phyloP scores from a whole-genome alignment of 257 asterid species.

The Jaltomata sinuosa region DNA sequence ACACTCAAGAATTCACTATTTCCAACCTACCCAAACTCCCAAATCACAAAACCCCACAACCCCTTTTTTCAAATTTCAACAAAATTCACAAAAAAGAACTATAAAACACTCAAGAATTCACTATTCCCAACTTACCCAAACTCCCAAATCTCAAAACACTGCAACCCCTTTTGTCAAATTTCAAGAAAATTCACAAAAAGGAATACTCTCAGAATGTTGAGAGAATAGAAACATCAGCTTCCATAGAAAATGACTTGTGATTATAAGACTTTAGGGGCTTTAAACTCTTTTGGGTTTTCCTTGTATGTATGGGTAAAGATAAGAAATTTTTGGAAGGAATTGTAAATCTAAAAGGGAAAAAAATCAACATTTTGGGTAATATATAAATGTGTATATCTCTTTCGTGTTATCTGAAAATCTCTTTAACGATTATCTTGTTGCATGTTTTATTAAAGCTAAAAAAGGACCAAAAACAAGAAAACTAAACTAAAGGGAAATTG shows the following conservation, averaged over 20 bases:
- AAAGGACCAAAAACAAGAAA: neutral
- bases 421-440: neutral
- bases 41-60: neutral
- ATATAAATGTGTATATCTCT: neutral
- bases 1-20: constrained; percentile 13
- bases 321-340: neutral
- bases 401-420: neutral
- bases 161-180: neutral
- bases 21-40: constrained; percentile 1
- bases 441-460: neutral
- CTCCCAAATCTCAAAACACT: constrained; percentile 3
- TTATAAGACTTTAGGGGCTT: neutral
- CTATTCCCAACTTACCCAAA: constrained; percentile 2
- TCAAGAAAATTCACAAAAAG: neutral
- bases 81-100: neutral
- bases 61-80: neutral
- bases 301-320: neutral
- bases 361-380: neutral
- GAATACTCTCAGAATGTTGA: neutral
- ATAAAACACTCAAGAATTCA: constrained; percentile 11
- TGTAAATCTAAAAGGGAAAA: neutral
- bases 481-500: neutral
- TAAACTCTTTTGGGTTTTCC: neutral
- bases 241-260: neutral
- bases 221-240: constrained; percentile 2